Evolutionary conservation across 2,329 filamentous ascomycete genomes (phyloP).

Genomic region (Ophiostoma fasciatum): DNA sequence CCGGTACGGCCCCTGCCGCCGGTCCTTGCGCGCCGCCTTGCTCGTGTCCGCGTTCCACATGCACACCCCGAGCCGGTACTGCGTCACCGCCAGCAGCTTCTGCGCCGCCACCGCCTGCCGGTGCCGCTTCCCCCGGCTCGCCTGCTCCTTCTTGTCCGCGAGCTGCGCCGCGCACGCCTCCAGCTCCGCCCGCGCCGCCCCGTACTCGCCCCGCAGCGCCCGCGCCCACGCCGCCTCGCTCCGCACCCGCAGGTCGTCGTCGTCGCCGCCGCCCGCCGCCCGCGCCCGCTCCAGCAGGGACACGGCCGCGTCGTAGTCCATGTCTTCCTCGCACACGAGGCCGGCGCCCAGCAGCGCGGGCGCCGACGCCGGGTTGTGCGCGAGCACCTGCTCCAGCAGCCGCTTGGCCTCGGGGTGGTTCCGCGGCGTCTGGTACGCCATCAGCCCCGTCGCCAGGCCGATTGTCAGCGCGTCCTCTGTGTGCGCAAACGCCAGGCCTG

Average conservation of each 20-base stretch:
- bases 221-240: constrained; percentile 89
- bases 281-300: constrained; percentile 67
- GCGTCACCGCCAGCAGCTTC: constrained; percentile 69
- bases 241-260: constrained; percentile 60
- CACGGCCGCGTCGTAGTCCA: constrained; percentile 71
- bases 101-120: constrained; percentile 29
- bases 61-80: constrained; percentile 78
- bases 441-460: constrained; percentile 71
- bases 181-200: constrained; percentile 51
- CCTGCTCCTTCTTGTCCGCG: constrained; percentile 22
- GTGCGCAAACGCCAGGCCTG: constrained; percentile 53
- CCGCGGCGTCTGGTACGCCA: constrained; percentile 79
- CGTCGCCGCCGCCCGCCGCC: constrained; percentile 53
- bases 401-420: constrained; percentile 77
- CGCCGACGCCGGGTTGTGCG: constrained; percentile 61
- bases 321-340: constrained; percentile 82
- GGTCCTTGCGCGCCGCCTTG: constrained; percentile 59
- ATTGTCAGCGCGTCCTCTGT: constrained; percentile 61
- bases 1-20: constrained; percentile 67
- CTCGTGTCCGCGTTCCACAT: constrained; percentile 73
- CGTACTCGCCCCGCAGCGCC: constrained; percentile 64
- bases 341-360: constrained; percentile 78
- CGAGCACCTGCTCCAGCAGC: constrained; percentile 73
- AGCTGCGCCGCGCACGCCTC: constrained; percentile 54
- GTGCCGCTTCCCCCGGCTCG: no score